Base-by-base conservation (phyloP, 2,329 filamentous ascomycete genomes). In the Lecanicillium sp. region DNA sequence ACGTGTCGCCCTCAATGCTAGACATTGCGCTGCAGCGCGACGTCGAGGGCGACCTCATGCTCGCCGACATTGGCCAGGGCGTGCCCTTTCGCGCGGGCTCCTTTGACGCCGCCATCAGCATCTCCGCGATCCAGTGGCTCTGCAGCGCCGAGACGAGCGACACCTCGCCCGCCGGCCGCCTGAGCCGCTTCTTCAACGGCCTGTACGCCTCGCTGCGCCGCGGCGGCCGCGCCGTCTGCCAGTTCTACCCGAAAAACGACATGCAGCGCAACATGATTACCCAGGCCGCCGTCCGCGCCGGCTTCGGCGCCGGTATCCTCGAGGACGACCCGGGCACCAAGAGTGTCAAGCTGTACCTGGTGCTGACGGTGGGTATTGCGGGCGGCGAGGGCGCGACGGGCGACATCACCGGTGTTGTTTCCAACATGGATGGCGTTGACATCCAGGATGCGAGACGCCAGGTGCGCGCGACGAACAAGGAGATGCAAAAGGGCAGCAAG, bases 231-330 rank as follows among this genome's bases (percentile, higher is more conserved):
- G 92, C 92, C 0, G 90, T 97, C 12, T 95, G 89, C 58, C 92
- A 98, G 56, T 98, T 98, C 61, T 98, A 98, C 59, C 92, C 92
- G 3, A 95, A 95, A 66, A 97, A 98, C 59, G 84, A 94, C 50
- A 72, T 77, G 46, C 92, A 98, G 66, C 78, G 89, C 55, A 79
- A 76, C 54, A 95, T 98, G 89, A 94, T 98, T 49, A 87, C 82
- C 37, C 74, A 77, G 43, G 92, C 92, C 0, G 92, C 92, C 0
- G 84, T 97, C 44, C 88, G 85, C 56, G 92, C 92, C 2, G 92
- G 92, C 0, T 98, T 98, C 54, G 90, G 92, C 34, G 92, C 92
- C 0, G 92, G 92, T 65, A 74, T 98, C 25, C 68, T 98, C 34
- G 90, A 97, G 61, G 92, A 98, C 61, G 90, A 97, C 58, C 86